Evolutionary conservation across 441 rosid genomes (phyloP).

Genomic region (Theobroma grandiflorum): DNA sequence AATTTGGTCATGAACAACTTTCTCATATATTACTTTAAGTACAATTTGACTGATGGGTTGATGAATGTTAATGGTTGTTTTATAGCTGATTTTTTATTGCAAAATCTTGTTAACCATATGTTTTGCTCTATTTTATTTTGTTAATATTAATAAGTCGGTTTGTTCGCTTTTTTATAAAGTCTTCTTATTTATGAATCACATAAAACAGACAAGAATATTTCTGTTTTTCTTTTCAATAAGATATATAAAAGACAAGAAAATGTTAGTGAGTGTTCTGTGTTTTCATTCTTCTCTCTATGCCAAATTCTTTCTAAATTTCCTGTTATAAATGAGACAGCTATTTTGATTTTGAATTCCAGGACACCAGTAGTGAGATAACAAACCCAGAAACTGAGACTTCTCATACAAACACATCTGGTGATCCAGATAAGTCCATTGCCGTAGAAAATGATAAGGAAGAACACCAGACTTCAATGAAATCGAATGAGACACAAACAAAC

Average conservation of each 20-base stretch:
- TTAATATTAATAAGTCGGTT: background rate
- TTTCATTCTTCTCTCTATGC: background rate
- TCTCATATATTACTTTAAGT: background rate
- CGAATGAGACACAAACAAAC: conserved; percentile 31
- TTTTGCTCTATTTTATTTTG: background rate
- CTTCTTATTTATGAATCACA: background rate
- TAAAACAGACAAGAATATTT: background rate
- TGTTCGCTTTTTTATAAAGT: background rate
- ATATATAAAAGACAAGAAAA: background rate
- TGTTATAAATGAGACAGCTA: background rate
- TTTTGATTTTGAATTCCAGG: conserved; percentile 39
- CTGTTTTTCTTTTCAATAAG: background rate
- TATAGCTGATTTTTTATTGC: background rate
- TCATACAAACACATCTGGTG: conserved; percentile 26
- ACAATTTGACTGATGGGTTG: background rate
- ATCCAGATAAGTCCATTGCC: conserved; percentile 28
- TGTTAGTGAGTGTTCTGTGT: background rate
- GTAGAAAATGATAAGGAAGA: conserved; percentile 30
- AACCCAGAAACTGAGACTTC: conserved; percentile 30
- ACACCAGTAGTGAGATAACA: conserved; percentile 32
- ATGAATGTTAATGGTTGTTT: conserved; percentile 1
- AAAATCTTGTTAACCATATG: background rate
- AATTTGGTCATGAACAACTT: conserved; percentile 18
- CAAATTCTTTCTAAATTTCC: background rate
- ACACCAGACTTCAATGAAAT: conserved; percentile 22